Conservation (phyloP, 1,284 basidiomycete species). For the Cystobasidium pallidum region DNA sequence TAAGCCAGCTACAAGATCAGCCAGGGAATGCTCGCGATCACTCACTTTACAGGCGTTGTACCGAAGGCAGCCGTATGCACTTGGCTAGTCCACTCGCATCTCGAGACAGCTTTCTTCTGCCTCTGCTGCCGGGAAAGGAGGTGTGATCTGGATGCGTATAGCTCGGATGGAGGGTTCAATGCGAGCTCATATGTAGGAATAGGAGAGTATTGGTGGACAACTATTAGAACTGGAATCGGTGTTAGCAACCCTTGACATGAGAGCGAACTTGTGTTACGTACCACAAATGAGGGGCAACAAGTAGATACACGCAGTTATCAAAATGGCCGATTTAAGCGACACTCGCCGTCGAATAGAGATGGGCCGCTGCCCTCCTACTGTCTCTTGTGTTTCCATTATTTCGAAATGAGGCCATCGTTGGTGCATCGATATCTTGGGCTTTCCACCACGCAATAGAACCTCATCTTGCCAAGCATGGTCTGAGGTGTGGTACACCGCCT, state of each 20-base stretch:
- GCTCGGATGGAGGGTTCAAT: neutral
- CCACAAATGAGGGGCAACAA: neutral
- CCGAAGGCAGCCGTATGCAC: conserved; percentile 5
- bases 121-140: neutral
- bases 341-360: neutral
- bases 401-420: neutral
- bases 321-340: neutral
- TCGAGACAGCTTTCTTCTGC: conserved; percentile 1
- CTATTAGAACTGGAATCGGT: neutral
- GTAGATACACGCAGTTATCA: neutral
- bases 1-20: neutral
- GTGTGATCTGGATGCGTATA: neutral
- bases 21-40: neutral
- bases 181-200: neutral
- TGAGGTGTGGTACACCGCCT: neutral
- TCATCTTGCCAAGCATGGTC: neutral
- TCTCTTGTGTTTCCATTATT: neutral
- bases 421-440: neutral
- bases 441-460: neutral
- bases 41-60: conserved; percentile 33
- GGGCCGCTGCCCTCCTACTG: neutral
- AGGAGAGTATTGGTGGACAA: neutral
- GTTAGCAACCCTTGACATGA: neutral
- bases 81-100: conserved; percentile 27
- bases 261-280: neutral